phyloP scores from a whole-genome alignment of 1,284 basidiomycete species.

The Wolfiporia cocos region DNA sequence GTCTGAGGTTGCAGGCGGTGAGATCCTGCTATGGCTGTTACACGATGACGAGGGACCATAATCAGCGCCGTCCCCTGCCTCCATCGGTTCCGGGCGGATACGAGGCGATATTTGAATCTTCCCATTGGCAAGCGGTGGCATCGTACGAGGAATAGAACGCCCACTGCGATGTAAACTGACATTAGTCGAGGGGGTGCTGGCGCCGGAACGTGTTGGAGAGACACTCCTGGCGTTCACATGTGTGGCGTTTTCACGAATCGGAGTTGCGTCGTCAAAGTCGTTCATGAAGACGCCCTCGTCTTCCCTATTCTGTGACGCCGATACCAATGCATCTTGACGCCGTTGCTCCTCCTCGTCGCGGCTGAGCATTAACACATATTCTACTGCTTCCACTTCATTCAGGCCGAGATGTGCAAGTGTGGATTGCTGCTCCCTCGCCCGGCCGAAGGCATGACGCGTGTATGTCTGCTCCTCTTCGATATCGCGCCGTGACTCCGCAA shows the following conservation, averaged over 20 bases:
- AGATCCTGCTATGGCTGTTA: slow-evolving; percentile 1
- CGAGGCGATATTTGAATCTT: slow-evolving; percentile 33
- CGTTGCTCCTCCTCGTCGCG: slow-evolving; percentile 60
- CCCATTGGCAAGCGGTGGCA: slow-evolving; percentile 17
- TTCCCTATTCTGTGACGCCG: neutral
- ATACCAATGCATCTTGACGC: neutral
- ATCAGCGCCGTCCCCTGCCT: slow-evolving; percentile 25
- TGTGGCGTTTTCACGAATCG: slow-evolving; percentile 15
- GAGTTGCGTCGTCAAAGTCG: slow-evolving; percentile 45
- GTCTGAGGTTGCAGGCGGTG: slow-evolving; percentile 10
- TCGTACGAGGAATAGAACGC: slow-evolving; percentile 13
- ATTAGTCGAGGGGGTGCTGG: slow-evolving; percentile 9
- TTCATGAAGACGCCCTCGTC: slow-evolving; percentile 54
- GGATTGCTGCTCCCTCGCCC: slow-evolving; percentile 50
- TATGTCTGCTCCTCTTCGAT: slow-evolving; percentile 43
- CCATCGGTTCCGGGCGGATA: slow-evolving; percentile 28
- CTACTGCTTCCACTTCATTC: slow-evolving; percentile 72
- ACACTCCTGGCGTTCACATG: slow-evolving; percentile 12
- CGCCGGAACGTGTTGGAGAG: slow-evolving; percentile 12
- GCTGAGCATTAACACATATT: slow-evolving; percentile 83
- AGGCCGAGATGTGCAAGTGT: slow-evolving; percentile 63
- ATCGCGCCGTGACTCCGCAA: slow-evolving; percentile 51
- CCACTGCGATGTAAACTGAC: slow-evolving; percentile 8
- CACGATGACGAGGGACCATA: slow-evolving; percentile 10
- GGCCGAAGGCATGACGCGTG: slow-evolving; percentile 32